Evolutionary conservation across 257 asterid genomes (phyloP).

Genomic region (Fraxinus cuspidata): DNA sequence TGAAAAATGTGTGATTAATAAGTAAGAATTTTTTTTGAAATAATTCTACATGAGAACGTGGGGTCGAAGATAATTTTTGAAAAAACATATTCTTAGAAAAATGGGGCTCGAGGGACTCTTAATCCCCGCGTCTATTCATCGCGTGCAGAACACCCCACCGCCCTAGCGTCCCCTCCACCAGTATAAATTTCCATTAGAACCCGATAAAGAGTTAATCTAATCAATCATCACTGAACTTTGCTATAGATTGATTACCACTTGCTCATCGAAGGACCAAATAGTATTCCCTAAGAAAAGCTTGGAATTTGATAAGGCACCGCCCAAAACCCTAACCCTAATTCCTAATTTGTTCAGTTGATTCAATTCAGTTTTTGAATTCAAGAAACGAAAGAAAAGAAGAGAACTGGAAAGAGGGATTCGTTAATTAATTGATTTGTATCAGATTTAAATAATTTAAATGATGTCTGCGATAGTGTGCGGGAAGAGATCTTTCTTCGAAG

Average conservation of each 20-base stretch:
- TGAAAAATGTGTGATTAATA: no score
- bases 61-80: no score
- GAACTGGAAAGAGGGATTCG: not conserved
- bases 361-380: not conserved
- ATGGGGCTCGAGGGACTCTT: no score
- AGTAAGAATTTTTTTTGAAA: no score
- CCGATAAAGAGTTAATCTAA: not conserved
- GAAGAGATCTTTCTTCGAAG: conserved; percentile 84
- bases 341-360: conserved; percentile 12
- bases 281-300: conserved; percentile 37
- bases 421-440: not conserved
- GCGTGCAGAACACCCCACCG: not conserved
- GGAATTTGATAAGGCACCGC: conserved; percentile 33
- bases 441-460: conserved; percentile 7
- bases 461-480: conserved; percentile 86
- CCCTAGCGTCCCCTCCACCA: not conserved
- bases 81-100: no score
- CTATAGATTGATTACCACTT: no score
- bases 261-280: not conserved
- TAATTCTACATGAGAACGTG: no score
- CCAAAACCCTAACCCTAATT: conserved; percentile 32
- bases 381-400: not conserved
- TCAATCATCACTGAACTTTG: no score
- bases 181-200: not conserved
- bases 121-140: not conserved